Evolutionary conservation across 441 rosid species (phyloP).

Genomic region (Mallotus repandus): DNA sequence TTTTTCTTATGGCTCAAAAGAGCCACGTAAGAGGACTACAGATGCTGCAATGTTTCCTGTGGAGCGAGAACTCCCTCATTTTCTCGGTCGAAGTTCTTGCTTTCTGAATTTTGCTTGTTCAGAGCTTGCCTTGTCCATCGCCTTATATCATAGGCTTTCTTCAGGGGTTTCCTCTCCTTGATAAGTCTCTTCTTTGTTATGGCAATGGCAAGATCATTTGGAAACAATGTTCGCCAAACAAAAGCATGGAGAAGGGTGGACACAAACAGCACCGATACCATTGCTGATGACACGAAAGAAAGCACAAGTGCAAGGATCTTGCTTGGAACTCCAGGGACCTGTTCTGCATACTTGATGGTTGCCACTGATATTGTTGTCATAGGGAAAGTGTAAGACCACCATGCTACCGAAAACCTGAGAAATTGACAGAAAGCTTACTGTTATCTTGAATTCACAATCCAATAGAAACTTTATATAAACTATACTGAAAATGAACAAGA

Average conservation of each 20-base stretch:
- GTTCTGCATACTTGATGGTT: slow-evolving; percentile 77
- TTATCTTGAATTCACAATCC: too few relatives aligned
- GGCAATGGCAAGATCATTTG: slow-evolving; percentile 81
- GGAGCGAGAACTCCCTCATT: slow-evolving; percentile 12
- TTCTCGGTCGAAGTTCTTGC: slow-evolving; percentile 44
- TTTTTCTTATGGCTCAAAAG: neutral
- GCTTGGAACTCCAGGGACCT: slow-evolving; percentile 57
- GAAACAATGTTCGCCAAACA: slow-evolving; percentile 68
- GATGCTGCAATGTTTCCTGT: neutral
- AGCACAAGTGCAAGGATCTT: slow-evolving; percentile 63
- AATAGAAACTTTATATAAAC: too few relatives aligned
- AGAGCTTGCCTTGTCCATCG: slow-evolving; percentile 77
- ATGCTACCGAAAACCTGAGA: slow-evolving; percentile 77
- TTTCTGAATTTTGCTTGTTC: slow-evolving; percentile 41
- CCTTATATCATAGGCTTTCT: slow-evolving; percentile 59
- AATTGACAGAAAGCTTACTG: neutral
- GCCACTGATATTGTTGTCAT: slow-evolving; percentile 91
- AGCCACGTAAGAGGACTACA: neutral
- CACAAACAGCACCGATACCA: slow-evolving; percentile 59
- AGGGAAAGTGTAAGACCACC: slow-evolving; percentile 95
- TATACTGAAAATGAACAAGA: too few relatives aligned
- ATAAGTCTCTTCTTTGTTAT: slow-evolving; percentile 59
- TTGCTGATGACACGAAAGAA: slow-evolving; percentile 68
- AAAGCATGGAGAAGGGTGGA: slow-evolving; percentile 78
- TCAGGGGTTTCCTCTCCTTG: slow-evolving; percentile 63